Conservation (phyloP, 2,329 filamentous ascomycete species). For the Arthroderma sp. region DNA sequence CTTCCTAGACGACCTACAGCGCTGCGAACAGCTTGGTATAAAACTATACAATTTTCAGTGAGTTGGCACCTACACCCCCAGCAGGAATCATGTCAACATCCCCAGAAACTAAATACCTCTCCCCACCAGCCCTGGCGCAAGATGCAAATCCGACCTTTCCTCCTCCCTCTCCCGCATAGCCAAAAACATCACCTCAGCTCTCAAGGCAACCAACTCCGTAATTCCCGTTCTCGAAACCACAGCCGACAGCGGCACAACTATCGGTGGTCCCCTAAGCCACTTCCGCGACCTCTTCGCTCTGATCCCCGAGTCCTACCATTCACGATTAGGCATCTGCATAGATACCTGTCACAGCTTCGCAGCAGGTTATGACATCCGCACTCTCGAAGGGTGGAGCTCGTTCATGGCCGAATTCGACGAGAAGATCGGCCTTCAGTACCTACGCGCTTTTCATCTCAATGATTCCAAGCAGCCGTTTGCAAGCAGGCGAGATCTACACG, state of each 20-base stretch:
- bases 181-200: constrained; percentile 65
- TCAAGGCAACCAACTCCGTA: constrained; percentile 61
- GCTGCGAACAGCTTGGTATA: constrained; percentile 79
- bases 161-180: constrained; percentile 70
- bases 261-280: constrained; percentile 77
- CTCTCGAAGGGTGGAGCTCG: constrained; percentile 55
- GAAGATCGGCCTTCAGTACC: constrained; percentile 62
- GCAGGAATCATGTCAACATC: neutral
- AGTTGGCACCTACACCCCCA: constrained; percentile 8
- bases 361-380: constrained; percentile 78
- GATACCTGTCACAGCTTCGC: constrained; percentile 97
- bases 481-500: constrained; percentile 78
- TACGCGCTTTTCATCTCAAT: constrained; percentile 82
- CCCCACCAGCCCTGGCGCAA: constrained; percentile 54
- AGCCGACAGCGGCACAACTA: constrained; percentile 77
- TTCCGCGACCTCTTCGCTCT: constrained; percentile 69
- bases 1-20: constrained; percentile 76
- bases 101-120: neutral
- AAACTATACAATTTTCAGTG: constrained; percentile 90
- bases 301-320: constrained; percentile 59
- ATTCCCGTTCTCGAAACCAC: constrained; percentile 88
- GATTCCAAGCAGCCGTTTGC: constrained; percentile 83
- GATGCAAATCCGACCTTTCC: constrained; percentile 51
- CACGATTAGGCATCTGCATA: constrained; percentile 80
- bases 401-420: constrained; percentile 67